Percentiles rank a stretch among this genome's conserved stretches.
These are phyloP conservation scores for Monosporozyma solicola DNA, from an alignment of 805 yeast genomes.

Conservation along the genomic window DNA sequence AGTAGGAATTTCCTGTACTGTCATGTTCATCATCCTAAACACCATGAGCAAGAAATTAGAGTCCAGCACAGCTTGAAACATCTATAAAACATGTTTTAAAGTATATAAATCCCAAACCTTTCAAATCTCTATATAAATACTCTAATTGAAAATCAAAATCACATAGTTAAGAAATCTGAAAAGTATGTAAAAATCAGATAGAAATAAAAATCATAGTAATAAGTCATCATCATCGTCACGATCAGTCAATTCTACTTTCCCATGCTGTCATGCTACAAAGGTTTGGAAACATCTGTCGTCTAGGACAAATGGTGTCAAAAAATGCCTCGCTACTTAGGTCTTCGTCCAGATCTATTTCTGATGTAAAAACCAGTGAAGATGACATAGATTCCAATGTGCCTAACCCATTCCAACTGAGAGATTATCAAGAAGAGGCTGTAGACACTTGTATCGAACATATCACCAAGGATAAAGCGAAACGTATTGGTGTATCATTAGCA, in stretches of 20 bases:
- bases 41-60: not conserved
- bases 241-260: not conserved
- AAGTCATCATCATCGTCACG: not conserved
- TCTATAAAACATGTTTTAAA: not conserved
- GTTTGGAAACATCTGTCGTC: not conserved
- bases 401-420: conserved; percentile 24
- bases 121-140: not conserved
- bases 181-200: not conserved
- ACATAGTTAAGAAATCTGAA: not conserved
- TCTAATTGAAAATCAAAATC: not conserved
- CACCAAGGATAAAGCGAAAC: conserved; percentile 31
- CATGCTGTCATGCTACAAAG: not conserved
- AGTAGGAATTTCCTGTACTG: not conserved
- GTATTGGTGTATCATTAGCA: conserved; percentile 78
- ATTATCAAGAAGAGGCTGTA: conserved; percentile 69
- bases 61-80: not conserved
- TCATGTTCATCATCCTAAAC: not conserved
- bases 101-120: not conserved
- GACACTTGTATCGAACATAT: conserved; percentile 43
- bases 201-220: not conserved
- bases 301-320: not conserved
- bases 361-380: not conserved
- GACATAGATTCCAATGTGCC: not conserved
- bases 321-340: not conserved
- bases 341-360: not conserved